A percentile compares a stretch with the other conserved stretches of the same genome.
Conservation (phyloP, 83 land plant genomes). For the Thuja plicata region DNA sequence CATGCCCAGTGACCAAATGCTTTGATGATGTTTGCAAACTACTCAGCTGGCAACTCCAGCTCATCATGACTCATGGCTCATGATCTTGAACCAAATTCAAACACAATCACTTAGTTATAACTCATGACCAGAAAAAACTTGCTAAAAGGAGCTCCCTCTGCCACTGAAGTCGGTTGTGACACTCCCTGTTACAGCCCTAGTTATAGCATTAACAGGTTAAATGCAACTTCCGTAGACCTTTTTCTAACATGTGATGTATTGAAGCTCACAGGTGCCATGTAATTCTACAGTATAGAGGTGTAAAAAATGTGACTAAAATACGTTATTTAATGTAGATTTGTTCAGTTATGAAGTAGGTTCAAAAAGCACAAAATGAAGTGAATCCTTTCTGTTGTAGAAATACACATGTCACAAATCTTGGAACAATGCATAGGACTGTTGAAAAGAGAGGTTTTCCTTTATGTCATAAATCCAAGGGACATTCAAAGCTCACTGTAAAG, state of each 20-base stretch:
- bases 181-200: background rate
- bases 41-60: too few species aligned
- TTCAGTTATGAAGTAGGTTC: background rate
- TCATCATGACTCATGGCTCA: background rate
- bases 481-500: background rate
- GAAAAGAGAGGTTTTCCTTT: background rate
- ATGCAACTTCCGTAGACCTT: background rate
- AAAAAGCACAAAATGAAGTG: background rate
- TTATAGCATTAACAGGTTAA: background rate
- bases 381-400: too few species aligned
- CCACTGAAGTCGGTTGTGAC: background rate
- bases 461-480: background rate
- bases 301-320: background rate
- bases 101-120: background rate
- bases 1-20: background rate
- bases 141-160: background rate
- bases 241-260: background rate
- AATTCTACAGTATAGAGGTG: background rate
- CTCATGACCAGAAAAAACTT: background rate
- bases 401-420: background rate
- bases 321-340: background rate
- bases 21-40: background rate
- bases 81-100: background rate
- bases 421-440: background rate
- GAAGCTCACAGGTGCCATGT: background rate